phyloP scores from a whole-genome alignment of 2,329 filamentous ascomycete species.

The Colletotrichum zoysiae region DNA sequence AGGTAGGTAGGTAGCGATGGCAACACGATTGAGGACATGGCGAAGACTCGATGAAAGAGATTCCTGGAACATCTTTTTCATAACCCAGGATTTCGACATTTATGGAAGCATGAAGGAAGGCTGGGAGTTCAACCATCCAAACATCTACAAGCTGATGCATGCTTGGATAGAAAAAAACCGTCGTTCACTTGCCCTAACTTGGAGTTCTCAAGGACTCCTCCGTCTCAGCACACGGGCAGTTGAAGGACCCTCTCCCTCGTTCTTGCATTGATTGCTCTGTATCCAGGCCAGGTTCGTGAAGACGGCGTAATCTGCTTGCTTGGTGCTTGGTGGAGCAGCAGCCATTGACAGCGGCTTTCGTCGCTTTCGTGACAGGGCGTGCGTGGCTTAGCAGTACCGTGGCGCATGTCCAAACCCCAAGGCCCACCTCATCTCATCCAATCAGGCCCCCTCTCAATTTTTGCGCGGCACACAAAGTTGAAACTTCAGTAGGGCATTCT shows the following conservation, averaged over 20 bases:
- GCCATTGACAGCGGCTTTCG: not conserved
- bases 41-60: not conserved
- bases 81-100: too few relatives aligned
- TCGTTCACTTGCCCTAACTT: not conserved
- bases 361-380: not conserved
- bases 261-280: not conserved
- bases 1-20: too few relatives aligned
- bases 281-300: not conserved
- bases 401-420: conserved; percentile 16
- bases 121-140: too few relatives aligned
- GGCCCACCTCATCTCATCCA: conserved; percentile 9
- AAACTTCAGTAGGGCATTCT: too few relatives aligned
- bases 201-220: not conserved
- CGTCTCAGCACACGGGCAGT: not conserved
- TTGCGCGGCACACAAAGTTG: too few relatives aligned
- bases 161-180: not conserved
- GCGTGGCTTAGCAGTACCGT: not conserved
- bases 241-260: not conserved
- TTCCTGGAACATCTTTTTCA: not conserved
- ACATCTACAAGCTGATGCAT: too few relatives aligned
- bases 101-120: too few relatives aligned
- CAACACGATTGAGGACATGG: not conserved
- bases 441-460: not conserved
- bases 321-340: not conserved
- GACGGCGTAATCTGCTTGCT: not conserved